These are phyloP conservation scores for Pleurotus eryngii DNA, from an alignment of 768 basidiomycete genomes.

Conservation along the genomic window DNA sequence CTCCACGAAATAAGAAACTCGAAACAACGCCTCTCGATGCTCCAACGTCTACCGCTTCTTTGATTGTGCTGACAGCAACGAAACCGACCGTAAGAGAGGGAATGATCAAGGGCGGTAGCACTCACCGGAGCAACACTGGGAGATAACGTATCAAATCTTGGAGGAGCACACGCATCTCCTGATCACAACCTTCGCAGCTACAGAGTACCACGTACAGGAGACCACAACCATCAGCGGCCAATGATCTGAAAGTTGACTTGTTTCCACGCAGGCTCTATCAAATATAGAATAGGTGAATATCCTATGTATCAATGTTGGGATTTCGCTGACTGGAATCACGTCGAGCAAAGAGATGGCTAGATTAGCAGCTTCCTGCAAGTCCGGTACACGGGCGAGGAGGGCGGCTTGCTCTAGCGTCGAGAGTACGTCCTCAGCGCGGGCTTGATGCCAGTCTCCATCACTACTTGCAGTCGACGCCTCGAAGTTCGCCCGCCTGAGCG, in stretches of 20 bases:
- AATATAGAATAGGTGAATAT: not conserved
- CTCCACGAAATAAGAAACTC: constrained; percentile 11
- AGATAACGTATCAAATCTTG: constrained; percentile 11
- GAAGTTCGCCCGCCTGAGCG: too few relatives aligned
- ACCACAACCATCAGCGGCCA: constrained; percentile 21
- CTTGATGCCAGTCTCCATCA: too few relatives aligned
- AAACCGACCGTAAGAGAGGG: not conserved
- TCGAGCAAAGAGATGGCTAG: constrained; percentile 16
- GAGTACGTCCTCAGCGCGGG: constrained; percentile 13
- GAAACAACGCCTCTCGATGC: constrained; percentile 4
- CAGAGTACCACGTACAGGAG: constrained; percentile 17
- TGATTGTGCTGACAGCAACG: not conserved
- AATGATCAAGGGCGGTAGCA: not conserved
- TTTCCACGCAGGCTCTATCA: constrained; percentile 18
- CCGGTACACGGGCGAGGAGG: constrained; percentile 16
- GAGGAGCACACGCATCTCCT: constrained; percentile 10
- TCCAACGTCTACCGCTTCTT: constrained; percentile 13
- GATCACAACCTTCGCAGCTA: constrained; percentile 13
- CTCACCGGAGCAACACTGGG: constrained; percentile 15
- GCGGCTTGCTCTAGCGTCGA: constrained; percentile 17
- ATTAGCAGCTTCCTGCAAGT: constrained; percentile 18
- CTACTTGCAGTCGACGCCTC: too few relatives aligned
- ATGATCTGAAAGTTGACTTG: constrained; percentile 17
- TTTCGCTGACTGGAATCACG: constrained; percentile 14
- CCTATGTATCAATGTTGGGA: not conserved